Evolutionary conservation across 805 yeast species (phyloP).

Genomic region (Wickerhamiella allomyrinae): DNA sequence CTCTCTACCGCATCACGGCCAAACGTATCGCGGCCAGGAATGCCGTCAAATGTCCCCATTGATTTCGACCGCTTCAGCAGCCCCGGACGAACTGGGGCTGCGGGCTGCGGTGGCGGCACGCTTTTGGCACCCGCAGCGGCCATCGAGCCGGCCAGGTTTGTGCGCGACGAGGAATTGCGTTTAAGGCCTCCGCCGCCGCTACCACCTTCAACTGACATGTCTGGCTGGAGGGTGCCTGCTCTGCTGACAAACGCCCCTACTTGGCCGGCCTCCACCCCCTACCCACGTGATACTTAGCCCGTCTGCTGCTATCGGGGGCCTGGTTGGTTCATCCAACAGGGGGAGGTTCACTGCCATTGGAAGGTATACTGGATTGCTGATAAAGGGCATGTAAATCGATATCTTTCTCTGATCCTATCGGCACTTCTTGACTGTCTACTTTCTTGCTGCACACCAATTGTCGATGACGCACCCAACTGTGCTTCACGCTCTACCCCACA

Average conservation of each 20-base stretch:
- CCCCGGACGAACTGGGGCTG: neutral
- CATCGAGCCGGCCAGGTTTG: neutral
- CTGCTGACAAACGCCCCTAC: neutral
- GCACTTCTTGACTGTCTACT: no score
- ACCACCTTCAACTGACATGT: neutral
- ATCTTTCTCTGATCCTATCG: no score
- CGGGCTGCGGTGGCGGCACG: neutral
- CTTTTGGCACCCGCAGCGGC: neutral
- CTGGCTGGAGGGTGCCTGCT: neutral
- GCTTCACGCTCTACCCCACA: no score
- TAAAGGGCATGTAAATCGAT: no score
- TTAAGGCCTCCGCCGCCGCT: neutral
- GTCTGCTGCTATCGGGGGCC: no score
- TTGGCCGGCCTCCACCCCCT: no score
- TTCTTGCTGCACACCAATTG: no score
- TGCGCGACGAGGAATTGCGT: neutral
- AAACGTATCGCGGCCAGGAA: constrained; percentile 1
- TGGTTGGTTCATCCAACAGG: no score
- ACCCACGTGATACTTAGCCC: no score
- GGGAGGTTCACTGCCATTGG: no score
- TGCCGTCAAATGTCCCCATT: constrained; percentile 11
- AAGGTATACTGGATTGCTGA: no score
- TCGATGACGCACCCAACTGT: no score
- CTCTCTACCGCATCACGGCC: constrained; percentile 10
- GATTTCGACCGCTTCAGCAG: constrained; percentile 9